A percentile compares a stretch with the other conserved stretches of the same genome.
Evolutionary conservation across 768 basidiomycete genomes (phyloP).

Genomic region (Serendipita sp.): DNA sequence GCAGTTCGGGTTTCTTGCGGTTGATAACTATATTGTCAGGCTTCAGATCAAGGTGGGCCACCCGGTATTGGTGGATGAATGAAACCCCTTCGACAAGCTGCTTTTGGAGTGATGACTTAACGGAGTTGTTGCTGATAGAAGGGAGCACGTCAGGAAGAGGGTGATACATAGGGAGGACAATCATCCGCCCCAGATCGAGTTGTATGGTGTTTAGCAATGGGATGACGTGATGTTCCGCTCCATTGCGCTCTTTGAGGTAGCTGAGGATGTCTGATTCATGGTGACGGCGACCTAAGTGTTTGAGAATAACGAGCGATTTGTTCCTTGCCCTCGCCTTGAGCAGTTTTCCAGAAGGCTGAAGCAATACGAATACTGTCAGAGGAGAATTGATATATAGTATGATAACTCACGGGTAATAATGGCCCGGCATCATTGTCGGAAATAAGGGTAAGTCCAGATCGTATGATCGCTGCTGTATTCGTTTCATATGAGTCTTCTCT

Average conservation of each 20-base stretch:
- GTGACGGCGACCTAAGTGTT: background rate
- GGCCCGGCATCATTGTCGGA: too few relatives aligned
- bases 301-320: background rate
- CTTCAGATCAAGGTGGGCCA: conserved; percentile 3
- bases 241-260: background rate
- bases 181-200: background rate
- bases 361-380: background rate
- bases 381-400: background rate
- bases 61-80: background rate
- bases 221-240: background rate
- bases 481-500: too few relatives aligned
- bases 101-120: background rate
- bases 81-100: background rate
- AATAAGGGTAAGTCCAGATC: too few relatives aligned
- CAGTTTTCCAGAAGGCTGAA: background rate
- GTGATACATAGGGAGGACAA: background rate
- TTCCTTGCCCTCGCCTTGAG: background rate
- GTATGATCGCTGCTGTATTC: too few relatives aligned
- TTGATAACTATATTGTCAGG: background rate
- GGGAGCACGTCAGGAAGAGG: background rate
- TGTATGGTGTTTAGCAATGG: background rate
- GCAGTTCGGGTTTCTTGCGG: background rate
- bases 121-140: background rate
- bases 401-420: too few relatives aligned
- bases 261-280: background rate